These are phyloP conservation scores for Alternaria tenuissima DNA, from an alignment of 2,329 filamentous ascomycete species.

Conservation along the genomic window DNA sequence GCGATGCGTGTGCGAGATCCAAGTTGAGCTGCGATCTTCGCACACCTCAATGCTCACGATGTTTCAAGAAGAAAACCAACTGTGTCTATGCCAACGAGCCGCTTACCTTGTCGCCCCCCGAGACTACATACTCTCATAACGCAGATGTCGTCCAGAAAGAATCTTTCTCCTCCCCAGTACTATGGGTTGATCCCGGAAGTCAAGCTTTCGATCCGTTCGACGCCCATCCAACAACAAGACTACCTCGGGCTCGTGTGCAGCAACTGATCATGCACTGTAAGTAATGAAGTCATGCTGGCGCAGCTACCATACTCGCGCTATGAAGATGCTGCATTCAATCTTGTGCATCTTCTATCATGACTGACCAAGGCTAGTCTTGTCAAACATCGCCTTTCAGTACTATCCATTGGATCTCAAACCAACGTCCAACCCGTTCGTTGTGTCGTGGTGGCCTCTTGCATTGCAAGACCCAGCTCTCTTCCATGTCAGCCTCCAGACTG, in stretches of 20 bases:
- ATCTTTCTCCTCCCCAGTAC: neutral
- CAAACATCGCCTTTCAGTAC: constrained; percentile 67
- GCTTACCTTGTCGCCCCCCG: constrained; percentile 31
- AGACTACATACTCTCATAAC: constrained; percentile 12
- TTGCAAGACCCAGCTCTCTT: constrained; percentile 65
- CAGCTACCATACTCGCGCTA: neutral
- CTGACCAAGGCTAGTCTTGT: constrained; percentile 54
- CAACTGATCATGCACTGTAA: constrained; percentile 65
- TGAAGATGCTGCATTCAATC: neutral
- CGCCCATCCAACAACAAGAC: constrained; percentile 63
- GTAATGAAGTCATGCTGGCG: constrained; percentile 23
- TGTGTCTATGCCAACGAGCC: constrained; percentile 66
- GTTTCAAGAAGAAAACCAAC: constrained; percentile 56
- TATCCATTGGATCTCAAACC: constrained; percentile 64
- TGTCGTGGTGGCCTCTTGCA: constrained; percentile 68
- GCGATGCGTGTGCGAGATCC: constrained; percentile 63
- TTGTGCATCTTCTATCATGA: neutral
- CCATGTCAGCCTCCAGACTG: constrained; percentile 67
- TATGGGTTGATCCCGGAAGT: constrained; percentile 20
- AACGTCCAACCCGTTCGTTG: constrained; percentile 65
- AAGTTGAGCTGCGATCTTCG: constrained; percentile 66
- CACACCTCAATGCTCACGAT: constrained; percentile 64
- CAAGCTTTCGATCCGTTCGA: constrained; percentile 63
- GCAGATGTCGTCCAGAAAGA: neutral
- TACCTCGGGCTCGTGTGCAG: constrained; percentile 61